These are phyloP conservation scores for Venturiaceae sp. DNA, from an alignment of 2,329 filamentous ascomycete species.

Conservation along the genomic window DNA sequence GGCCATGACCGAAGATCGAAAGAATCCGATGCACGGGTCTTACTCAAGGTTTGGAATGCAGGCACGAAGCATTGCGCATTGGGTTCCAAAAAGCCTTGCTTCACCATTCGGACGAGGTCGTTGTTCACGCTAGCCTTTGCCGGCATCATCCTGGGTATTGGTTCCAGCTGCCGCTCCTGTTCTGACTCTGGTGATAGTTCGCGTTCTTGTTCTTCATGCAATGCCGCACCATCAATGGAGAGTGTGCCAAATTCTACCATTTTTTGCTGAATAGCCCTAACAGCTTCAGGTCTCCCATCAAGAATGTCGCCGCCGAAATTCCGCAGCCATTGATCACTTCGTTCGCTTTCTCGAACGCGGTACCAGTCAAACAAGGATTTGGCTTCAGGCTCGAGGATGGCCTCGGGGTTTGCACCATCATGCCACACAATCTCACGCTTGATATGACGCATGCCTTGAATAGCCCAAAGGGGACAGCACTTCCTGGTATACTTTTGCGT, in stretches of 20 bases:
- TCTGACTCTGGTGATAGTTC: not conserved
- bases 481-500: not conserved
- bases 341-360: not conserved
- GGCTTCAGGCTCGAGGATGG: not conserved
- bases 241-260: not conserved
- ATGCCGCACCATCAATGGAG: not conserved
- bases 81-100: conserved; percentile 16
- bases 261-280: not conserved
- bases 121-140: conserved; percentile 37
- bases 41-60: conserved; percentile 30
- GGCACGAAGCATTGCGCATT: conserved; percentile 21
- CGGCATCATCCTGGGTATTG: conserved; percentile 20
- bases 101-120: conserved; percentile 34
- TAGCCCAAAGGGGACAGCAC: not conserved
- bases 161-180: not conserved
- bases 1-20: conserved; percentile 26
- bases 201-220: not conserved
- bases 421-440: not conserved
- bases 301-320: not conserved
- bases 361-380: not conserved
- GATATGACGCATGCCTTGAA: not conserved
- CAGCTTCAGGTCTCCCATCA: not conserved
- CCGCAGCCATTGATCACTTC: not conserved
- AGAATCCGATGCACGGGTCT: conserved; percentile 20
- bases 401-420: not conserved